A percentile compares a stretch with the other conserved stretches of the same genome.
Conservation (phyloP, 1,284 basidiomycete species). For the Ustilago nuda region DNA sequence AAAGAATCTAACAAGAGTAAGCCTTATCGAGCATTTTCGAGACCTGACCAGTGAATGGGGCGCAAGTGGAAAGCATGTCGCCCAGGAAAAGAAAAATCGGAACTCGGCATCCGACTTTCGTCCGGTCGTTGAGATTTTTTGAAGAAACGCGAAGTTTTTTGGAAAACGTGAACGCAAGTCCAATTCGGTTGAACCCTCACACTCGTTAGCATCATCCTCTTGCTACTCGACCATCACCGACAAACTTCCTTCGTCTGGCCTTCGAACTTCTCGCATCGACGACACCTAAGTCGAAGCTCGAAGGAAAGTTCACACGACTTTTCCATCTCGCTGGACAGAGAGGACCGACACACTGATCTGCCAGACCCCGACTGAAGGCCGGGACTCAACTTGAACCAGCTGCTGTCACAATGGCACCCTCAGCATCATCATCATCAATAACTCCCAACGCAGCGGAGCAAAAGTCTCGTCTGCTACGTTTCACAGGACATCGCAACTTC, state of each 20-base stretch:
- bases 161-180: not conserved
- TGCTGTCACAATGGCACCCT: conserved; percentile 18
- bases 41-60: too few species aligned
- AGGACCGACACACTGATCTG: not conserved
- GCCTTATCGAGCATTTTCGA: too few species aligned
- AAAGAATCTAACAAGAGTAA: too few species aligned
- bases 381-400: not conserved
- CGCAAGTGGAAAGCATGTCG: not conserved
- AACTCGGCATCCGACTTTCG: conserved; percentile 12
- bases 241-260: not conserved
- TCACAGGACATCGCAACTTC: conserved; percentile 84
- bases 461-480: conserved; percentile 70
- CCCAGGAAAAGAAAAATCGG: conserved; percentile 1
- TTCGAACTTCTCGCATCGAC: not conserved
- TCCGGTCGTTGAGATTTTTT: conserved; percentile 3
- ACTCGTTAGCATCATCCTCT: not conserved
- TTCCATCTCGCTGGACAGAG: too few species aligned
- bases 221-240: not conserved
- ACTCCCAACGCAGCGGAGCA: conserved; percentile 14
- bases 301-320: not conserved
- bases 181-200: not conserved
- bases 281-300: not conserved
- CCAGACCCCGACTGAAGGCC: not conserved
- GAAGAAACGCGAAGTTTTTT: conserved; percentile 21
- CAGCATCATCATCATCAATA: conserved; percentile 21